Conservation (phyloP, 1,139 yeast genomes). For the Candida neerlandica region DNA sequence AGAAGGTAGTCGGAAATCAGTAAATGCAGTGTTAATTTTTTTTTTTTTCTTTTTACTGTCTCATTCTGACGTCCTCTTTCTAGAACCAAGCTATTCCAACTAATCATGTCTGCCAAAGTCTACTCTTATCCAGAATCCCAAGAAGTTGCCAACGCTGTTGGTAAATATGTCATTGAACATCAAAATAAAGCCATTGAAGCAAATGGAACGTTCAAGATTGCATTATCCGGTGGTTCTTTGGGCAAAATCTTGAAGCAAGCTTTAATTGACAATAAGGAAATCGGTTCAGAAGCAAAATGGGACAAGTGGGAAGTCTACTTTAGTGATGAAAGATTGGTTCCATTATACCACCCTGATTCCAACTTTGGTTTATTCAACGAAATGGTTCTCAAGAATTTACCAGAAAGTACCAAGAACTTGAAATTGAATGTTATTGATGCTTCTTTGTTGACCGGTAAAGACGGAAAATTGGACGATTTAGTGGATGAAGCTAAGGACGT, state of each 20-base stretch:
- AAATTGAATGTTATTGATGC: slow-evolving; percentile 54
- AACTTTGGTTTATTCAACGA: slow-evolving; percentile 66
- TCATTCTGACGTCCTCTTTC: neutral
- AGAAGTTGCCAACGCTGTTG: slow-evolving; percentile 63
- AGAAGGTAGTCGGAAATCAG: neutral
- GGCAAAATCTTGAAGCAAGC: slow-evolving; percentile 76
- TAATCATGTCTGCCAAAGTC: slow-evolving; percentile 39
- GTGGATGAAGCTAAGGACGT: slow-evolving; percentile 41
- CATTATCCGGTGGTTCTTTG: slow-evolving; percentile 89
- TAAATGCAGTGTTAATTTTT: neutral
- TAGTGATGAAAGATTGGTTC: slow-evolving; percentile 74
- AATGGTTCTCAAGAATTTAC: slow-evolving; percentile 53
- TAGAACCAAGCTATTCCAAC: neutral
- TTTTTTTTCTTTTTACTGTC: neutral
- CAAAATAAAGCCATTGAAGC: slow-evolving; percentile 55
- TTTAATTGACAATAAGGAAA: slow-evolving; percentile 57
- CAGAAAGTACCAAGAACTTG: slow-evolving; percentile 34
- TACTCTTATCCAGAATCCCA: slow-evolving; percentile 55
- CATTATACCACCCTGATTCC: slow-evolving; percentile 66
- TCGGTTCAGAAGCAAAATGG: slow-evolving; percentile 57
- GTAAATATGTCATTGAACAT: slow-evolving; percentile 50
- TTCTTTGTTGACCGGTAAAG: slow-evolving; percentile 45
- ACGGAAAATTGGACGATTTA: slow-evolving; percentile 41
- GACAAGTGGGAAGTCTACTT: slow-evolving; percentile 69
- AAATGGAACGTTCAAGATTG: slow-evolving; percentile 60